Conservation (phyloP, 1,284 basidiomycete species). For the Rugosomyces carneus region DNA sequence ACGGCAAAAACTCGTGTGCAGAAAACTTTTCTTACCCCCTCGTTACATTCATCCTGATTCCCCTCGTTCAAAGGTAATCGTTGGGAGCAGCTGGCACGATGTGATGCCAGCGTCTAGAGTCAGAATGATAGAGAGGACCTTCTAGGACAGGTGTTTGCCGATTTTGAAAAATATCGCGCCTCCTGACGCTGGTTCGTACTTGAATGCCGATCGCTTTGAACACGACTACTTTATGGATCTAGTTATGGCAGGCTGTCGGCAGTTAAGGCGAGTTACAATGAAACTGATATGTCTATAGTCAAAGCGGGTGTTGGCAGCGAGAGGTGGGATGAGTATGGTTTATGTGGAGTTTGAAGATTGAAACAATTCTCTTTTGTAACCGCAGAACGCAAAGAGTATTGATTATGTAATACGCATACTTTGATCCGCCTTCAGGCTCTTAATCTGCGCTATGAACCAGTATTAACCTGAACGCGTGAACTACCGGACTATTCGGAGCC, state of each 20-base stretch:
- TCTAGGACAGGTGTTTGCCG: conserved; percentile 4
- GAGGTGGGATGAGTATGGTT: conserved; percentile 21
- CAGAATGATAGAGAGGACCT: not conserved
- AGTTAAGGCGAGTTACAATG: conserved; percentile 27
- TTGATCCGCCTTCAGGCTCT: too few species aligned
- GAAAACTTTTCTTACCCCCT: not conserved
- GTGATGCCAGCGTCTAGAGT: conserved; percentile 10
- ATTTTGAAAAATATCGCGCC: conserved; percentile 5
- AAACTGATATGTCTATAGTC: conserved; percentile 27
- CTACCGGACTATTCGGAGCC: too few species aligned
- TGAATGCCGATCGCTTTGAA: conserved; percentile 25
- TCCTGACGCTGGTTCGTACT: conserved; percentile 18
- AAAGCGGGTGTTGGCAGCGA: conserved; percentile 24
- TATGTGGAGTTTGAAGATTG: conserved; percentile 18
- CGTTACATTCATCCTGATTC: not conserved
- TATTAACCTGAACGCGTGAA: too few species aligned
- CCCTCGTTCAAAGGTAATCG: conserved; percentile 13
- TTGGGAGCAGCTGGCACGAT: conserved; percentile 13
- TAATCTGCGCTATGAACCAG: too few species aligned
- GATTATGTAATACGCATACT: too few species aligned
- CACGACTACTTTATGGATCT: conserved; percentile 25
- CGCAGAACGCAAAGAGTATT: too few species aligned
- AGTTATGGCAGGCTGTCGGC: conserved; percentile 23
- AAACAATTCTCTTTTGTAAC: too few species aligned
- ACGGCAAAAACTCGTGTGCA: conserved; percentile 25